Base-by-base conservation (phyloP, 352 stramenopile species). In the Pythium pectinolyticum region DNA sequence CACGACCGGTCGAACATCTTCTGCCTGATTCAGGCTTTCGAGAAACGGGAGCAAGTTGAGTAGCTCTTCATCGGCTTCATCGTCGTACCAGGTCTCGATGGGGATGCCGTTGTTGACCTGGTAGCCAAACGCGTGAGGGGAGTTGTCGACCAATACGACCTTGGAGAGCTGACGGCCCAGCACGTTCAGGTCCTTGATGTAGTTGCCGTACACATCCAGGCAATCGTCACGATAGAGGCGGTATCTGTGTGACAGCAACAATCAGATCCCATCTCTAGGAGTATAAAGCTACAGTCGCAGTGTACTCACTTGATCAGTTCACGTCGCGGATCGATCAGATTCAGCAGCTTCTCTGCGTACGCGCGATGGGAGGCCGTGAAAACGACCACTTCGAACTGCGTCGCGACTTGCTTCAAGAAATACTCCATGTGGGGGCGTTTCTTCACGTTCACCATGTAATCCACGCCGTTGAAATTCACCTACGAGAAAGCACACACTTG, bases 161-260 rank as follows among this genome's bases (percentile, higher is more conserved):
- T 90, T 88, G 11, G 78, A 85, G 12, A 99, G 69, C 65, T 99
- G 88, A 22, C 97, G 75, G 10, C 95, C 94, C 0, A 99, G 78
- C 15, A 99, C 95, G 52, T 89, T 98, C n/a, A 99, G 71, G 61
- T 99, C 97, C 72, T 99, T 99, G 35, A 99, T 71, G 64, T 98
- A 99, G 74, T 99, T 99, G 3, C 97, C 97, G 55, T 99, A 97
- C 5, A 99, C 94, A 14, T 95, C 79, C 2, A 99, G 70, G 62
- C 97, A 99, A 50, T 96, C 88, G 34, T 99, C 95, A 52, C 97
- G 84, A 72, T 97, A 99, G 31, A 99, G 74, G 46, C 96, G 81
- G 57, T 99, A 89, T 53, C 90, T 90, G 60, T 10, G 20, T 14
- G 22, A 34, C 11, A 57, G 31, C 31, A 5, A 19, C 12, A 12